Base-by-base conservation (phyloP, 2,329 filamentous ascomycete species). In the Ceratocystiopsis minuta region DNA sequence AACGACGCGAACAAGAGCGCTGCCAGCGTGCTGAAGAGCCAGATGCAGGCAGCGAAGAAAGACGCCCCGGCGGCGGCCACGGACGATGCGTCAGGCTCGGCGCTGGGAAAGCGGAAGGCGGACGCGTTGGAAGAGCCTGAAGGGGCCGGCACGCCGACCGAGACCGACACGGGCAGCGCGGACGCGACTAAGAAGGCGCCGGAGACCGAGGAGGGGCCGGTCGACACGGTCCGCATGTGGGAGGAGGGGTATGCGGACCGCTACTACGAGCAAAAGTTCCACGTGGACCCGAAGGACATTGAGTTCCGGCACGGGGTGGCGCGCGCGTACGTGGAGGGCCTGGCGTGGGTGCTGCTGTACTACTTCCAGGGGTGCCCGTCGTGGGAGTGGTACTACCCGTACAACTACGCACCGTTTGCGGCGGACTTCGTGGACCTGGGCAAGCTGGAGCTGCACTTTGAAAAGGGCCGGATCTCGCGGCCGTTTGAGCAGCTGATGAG, bases 351-450 rank as follows among this genome's bases (percentile, higher is more conserved):
- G 34, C 65, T 98, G 40, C 68, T 87, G 33, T 98, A 98, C 61
- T 98, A 98, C 58, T 94, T 95, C 59, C 90, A 98, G 60, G 90
- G 90, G 20, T 98, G 90, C 53, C 86, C 90, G 17, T 95, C 86
- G 0, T 98, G 92, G 90, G 92, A 88, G 41, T 98, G 90, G 90
- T 98, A 90, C 58, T 98, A 95, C 55, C 90, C 90, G 0, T 93
- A 96, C 55, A 90, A 98, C 57, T 98, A 98, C 56, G 92, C 90
- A 1, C 90, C 92, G 4, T 98, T 98, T 56, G 90, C 90, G 3
- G 82, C 86, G 41, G 90, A 98, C 58, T 98, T 98, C 58, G 78
- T 81, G 45, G 78, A 87, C 43, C 68, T 98, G 37, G 73, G 69
- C 41, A 77, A 85, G 50, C 76, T 94, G 67, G 68, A 81, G 31